Base-by-base conservation (phyloP, 2,329 filamentous ascomycete species). In the Amylocarpus encephaloides region DNA sequence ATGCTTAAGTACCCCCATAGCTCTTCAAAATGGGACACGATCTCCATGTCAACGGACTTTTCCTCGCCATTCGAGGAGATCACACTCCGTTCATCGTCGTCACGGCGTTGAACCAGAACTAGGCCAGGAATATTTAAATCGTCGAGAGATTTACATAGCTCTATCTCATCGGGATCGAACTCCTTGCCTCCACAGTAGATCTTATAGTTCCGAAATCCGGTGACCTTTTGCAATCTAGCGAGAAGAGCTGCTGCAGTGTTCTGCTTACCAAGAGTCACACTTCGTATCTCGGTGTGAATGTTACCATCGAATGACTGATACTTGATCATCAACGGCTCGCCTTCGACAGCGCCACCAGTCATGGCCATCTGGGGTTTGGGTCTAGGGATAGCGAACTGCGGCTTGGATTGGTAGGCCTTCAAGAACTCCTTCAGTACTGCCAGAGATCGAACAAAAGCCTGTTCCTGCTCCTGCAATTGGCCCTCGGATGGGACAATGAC, bases 1-100 rank as follows among this genome's bases (percentile, higher is more conserved):
- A 91, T 78, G 56, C 82, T 81, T 48, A 97, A 74, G 61, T 92
- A 86, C 39, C 81, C 78, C 76, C 93, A 95, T 19, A 98, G 70
- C 53, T 92, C 83, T 48, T 88, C 78, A 62, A 95, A 95, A 66
- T 94, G 87, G 50, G 82, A 77, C 58, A 93, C 72, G 18, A 97
- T 83, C 60, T 92, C 87, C 11, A 80, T 76, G 64, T 97, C 89
- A 2, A 97, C 76, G 33, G 71, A 77, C 55, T 72, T 82, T 42
- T 72, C 78, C 44, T 71, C 80, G 46, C 68, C 75, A 54, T 72
- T 73, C 46, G 76, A 69, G 29, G 73, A 63, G 54, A 71, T 59
- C 22, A 74, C 64, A 50, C 72, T 67, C 3, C 70, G 67, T 7
- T 70, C 65, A 0, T 68, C 63, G 12, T 76, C 73, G 16, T 76